A percentile compares a stretch with the other conserved stretches of the same genome.
phyloP scores from a whole-genome alignment of 208 protist species.

The Trypanosomatidae sp. region DNA sequence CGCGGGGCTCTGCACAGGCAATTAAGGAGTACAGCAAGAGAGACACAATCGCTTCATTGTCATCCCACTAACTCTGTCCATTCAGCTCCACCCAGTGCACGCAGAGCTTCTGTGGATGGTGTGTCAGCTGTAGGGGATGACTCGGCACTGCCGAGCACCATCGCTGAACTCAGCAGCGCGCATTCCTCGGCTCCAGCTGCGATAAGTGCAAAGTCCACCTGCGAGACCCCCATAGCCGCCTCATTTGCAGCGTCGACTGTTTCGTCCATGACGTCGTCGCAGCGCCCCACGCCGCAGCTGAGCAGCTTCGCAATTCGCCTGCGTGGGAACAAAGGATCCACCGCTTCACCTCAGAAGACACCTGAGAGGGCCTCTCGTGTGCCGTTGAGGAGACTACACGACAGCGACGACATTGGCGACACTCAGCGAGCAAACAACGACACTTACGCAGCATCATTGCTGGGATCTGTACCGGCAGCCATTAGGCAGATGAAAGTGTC shows the following conservation, averaged over 20 bases:
- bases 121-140: not conserved
- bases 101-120: not conserved
- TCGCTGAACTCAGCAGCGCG: conserved; percentile 1
- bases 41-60: not conserved
- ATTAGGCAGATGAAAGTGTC: conserved; percentile 5
- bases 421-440: not conserved
- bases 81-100: not conserved
- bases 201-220: not conserved
- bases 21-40: not conserved
- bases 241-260: not conserved
- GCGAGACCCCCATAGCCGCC: not conserved
- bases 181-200: not conserved
- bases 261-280: not conserved
- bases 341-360: not conserved
- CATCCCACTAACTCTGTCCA: not conserved
- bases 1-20: not conserved
- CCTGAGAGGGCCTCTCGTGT: not conserved
- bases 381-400: not conserved
- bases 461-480: not conserved
- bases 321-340: conserved; percentile 6
- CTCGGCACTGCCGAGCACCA: conserved; percentile 9
- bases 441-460: not conserved
- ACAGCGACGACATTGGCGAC: not conserved
- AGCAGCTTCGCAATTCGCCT: conserved; percentile 33
- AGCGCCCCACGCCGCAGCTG: conserved; percentile 12